Percentiles rank a stretch among this genome's conserved stretches.
Conservation (phyloP, 2,329 filamentous ascomycete species). For the Stenocarpella maydis region DNA sequence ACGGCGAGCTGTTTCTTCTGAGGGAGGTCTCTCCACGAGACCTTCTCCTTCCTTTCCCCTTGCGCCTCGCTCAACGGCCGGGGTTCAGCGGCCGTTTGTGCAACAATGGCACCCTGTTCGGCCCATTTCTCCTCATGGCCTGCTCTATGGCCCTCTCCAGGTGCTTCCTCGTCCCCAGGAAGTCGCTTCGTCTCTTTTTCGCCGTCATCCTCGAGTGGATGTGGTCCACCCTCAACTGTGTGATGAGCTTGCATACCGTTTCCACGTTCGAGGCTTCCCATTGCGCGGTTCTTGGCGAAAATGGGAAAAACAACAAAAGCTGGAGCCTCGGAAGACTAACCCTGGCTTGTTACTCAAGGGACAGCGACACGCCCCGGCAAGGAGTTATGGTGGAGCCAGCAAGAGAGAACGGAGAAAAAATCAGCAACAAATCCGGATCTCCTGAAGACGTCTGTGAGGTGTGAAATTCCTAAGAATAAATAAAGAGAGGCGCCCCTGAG, state of each 20-base stretch:
- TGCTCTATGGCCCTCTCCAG: background rate
- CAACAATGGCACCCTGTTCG: background rate
- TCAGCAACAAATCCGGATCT: background rate
- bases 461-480: background rate
- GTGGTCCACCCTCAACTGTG: background rate
- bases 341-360: background rate
- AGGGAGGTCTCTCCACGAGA: conserved; percentile 78
- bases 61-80: background rate
- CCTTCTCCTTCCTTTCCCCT: conserved; percentile 46
- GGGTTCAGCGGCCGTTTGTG: background rate
- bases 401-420: too few relatives aligned
- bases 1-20: conserved; percentile 80
- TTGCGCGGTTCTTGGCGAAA: background rate
- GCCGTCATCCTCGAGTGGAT: background rate
- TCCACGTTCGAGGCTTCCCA: background rate
- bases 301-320: background rate
- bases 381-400: too few relatives aligned
- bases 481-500: background rate
- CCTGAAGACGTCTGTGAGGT: background rate
- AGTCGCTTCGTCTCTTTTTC: background rate
- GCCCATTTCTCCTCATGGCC: background rate
- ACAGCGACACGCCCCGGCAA: background rate
- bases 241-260: background rate
- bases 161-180: background rate
- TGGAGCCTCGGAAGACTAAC: background rate